Percentiles rank a stretch among this genome's conserved stretches.
Evolutionary conservation across 164 flowering plant species (phyloP).

Genomic region (Chimonanthus praecox): DNA sequence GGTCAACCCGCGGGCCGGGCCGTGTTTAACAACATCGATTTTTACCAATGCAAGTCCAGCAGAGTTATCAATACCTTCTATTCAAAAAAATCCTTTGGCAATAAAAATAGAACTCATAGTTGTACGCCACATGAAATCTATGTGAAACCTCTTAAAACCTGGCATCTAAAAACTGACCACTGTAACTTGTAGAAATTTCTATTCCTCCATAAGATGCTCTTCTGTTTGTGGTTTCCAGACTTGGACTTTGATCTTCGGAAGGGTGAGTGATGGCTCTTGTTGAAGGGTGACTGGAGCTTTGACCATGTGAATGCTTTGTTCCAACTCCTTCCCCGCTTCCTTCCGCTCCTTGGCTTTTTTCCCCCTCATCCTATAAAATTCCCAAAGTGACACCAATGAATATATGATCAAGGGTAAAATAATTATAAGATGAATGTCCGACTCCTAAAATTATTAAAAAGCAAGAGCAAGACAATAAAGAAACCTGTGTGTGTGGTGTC

Average conservation of each 20-base stretch:
- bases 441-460: neutral
- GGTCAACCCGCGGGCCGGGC: too few relatives aligned
- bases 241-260: slow-evolving; percentile 23
- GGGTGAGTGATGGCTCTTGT: slow-evolving; percentile 39
- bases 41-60: too few relatives aligned
- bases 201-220: slow-evolving; percentile 60
- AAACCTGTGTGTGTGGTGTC: slow-evolving; percentile 17
- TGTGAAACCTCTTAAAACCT: too few relatives aligned
- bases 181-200: neutral
- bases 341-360: slow-evolving; percentile 17
- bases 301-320: slow-evolving; percentile 50
- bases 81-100: too few relatives aligned
- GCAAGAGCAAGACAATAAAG: neutral
- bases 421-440: neutral
- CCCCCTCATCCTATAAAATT: slow-evolving; percentile 18
- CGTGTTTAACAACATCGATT: too few relatives aligned
- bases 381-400: neutral
- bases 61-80: too few relatives aligned
- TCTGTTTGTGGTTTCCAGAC: slow-evolving; percentile 28
- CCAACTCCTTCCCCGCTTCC: slow-evolving; percentile 38
- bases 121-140: too few relatives aligned
- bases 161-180: too few relatives aligned
- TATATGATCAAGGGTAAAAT: neutral
- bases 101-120: too few relatives aligned
- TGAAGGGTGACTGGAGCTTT: slow-evolving; percentile 41